phyloP scores from a whole-genome alignment of 805 yeast genomes.

The Metschnikowia proteae region DNA sequence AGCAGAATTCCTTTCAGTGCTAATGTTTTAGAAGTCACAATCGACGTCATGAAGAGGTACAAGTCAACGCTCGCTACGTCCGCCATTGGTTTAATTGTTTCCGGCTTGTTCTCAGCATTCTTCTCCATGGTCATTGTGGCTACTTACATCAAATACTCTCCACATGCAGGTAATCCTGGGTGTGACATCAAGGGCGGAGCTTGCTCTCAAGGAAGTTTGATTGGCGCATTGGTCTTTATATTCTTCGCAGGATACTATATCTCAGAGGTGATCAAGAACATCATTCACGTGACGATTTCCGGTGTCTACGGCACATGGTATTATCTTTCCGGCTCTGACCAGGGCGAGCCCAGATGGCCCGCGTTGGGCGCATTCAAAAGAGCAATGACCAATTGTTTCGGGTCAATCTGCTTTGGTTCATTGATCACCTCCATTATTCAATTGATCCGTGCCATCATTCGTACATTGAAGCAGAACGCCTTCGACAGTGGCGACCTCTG shows the following conservation, averaged over 20 bases:
- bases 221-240: slow-evolving; percentile 67
- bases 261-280: slow-evolving; percentile 76
- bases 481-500: slow-evolving; percentile 49
- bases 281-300: slow-evolving; percentile 75
- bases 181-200: slow-evolving; percentile 51
- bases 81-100: slow-evolving; percentile 52
- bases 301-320: slow-evolving; percentile 93
- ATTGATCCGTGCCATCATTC: slow-evolving; percentile 53
- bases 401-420: slow-evolving; percentile 86
- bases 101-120: slow-evolving; percentile 61
- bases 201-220: slow-evolving; percentile 55
- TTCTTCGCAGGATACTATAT: slow-evolving; percentile 82
- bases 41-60: slow-evolving; percentile 68
- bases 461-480: slow-evolving; percentile 49
- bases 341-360: slow-evolving; percentile 75
- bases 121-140: slow-evolving; percentile 70
- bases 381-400: slow-evolving; percentile 81
- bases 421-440: slow-evolving; percentile 69
- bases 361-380: slow-evolving; percentile 78
- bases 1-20: slow-evolving; percentile 71
- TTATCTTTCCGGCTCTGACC: slow-evolving; percentile 69
- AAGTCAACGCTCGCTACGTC: slow-evolving; percentile 68
- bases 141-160: slow-evolving; percentile 72
- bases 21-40: slow-evolving; percentile 62
- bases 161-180: slow-evolving; percentile 47